Evolutionary conservation across 495 filamentous ascomycete species (phyloP), one percentile per base, ranked within the genome.

Genomic region (Trichoderma reesei): DNA sequence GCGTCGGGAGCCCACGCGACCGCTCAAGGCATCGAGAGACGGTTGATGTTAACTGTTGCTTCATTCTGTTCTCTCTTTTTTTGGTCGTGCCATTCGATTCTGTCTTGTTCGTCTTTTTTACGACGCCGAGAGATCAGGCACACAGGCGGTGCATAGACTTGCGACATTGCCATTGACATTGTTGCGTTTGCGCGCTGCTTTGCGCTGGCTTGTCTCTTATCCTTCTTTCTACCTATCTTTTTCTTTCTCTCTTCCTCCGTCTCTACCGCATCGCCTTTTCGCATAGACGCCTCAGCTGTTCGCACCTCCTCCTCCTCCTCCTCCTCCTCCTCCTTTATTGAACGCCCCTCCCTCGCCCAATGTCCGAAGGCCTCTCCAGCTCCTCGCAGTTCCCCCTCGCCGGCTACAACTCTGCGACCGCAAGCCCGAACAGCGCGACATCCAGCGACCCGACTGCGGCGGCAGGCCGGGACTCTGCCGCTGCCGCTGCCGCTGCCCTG

Each of bases 321-420:
- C 1, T 26, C 26, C 26, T 26, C 26, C 26, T 26, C 26, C 26
- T 26, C 26, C 26, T 26, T 26, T 26, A 56, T 56, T 56, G 26
- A 26, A 11, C 51, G 51, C 51, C 34, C 26, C 7, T 8, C 42
- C 13, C 38, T 26, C 34, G 11, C 26, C 51, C 33, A 56, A 56
- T 56, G 51, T 56, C 51, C 51, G 51, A 56, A 56, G 51, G 51
- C 6, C 51, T 56, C 18, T 56, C 51, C 51, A 56, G 14, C 26
- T 56, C 51, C 8, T 33, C 20, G 9, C 51, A 56, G 16, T 56
- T 56, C 51, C 51, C 51, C 18, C 51, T 56, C 20, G 51, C 51
- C 20, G 51, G 51, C 51, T 56, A 33, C 51, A 56, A 56, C 51
- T 33, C 26, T 36, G 51, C 51, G 51, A 56, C 51, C 26, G 26